Conservation (phyloP, 78 protist genomes). For the Isochrysis galbana region DNA sequence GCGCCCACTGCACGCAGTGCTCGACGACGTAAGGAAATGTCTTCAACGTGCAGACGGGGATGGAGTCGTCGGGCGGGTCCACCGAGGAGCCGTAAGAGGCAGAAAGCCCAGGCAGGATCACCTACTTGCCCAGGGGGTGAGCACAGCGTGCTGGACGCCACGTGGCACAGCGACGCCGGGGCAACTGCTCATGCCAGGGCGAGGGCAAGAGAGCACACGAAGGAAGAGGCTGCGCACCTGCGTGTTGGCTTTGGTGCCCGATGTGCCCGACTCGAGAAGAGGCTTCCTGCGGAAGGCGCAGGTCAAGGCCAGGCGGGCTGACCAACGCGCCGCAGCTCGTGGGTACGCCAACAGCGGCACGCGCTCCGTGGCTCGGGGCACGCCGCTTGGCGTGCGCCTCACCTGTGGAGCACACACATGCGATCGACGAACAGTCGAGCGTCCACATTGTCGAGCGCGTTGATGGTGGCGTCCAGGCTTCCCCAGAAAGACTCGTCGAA, state of each 20-base stretch:
- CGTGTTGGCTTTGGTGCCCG: slow-evolving; percentile 94
- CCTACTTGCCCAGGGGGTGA: slow-evolving; percentile 28
- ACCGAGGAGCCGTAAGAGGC: slow-evolving; percentile 88
- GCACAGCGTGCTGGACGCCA: neutral
- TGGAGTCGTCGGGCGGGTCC: slow-evolving; percentile 96
- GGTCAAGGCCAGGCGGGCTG: too few species aligned
- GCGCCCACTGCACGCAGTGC: slow-evolving; percentile 92
- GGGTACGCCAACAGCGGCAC: too few species aligned
- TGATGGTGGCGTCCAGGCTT: slow-evolving; percentile 72
- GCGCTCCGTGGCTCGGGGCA: too few species aligned
- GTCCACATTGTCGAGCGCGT: slow-evolving; percentile 94
- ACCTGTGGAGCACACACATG: slow-evolving; percentile 82
- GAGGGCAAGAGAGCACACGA: neutral
- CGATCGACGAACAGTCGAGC: slow-evolving; percentile 94
- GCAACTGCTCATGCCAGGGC: neutral
- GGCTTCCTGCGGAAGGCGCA: too few species aligned
- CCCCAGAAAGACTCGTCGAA: slow-evolving; percentile 42
- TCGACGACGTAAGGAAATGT: slow-evolving; percentile 95
- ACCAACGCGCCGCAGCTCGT: too few species aligned
- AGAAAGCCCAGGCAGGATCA: slow-evolving; percentile 92
- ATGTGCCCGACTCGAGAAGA: slow-evolving; percentile 95
- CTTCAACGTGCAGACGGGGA: slow-evolving; percentile 96
- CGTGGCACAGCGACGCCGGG: neutral
- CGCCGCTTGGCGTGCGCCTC: too few species aligned
- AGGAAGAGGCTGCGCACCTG: slow-evolving; percentile 47